These are phyloP conservation scores for Peronospora farinosa DNA, from an alignment of 352 stramenopile species.

Conservation along the genomic window DNA sequence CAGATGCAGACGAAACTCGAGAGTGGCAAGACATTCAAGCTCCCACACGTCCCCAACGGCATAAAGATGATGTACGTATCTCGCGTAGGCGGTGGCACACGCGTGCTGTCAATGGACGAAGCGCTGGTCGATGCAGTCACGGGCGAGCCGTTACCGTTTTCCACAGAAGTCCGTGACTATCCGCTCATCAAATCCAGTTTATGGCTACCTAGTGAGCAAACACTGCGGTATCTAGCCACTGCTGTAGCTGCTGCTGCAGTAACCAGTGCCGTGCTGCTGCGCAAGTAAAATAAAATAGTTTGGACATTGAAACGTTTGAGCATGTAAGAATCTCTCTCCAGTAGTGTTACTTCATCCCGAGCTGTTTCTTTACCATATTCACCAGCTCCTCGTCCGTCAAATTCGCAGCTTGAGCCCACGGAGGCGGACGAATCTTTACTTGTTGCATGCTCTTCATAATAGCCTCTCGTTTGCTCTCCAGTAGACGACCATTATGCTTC, in stretches of 20 bases:
- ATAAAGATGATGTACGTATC: constrained; percentile 73
- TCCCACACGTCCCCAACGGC: constrained; percentile 19
- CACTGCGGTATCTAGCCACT: constrained; percentile 10
- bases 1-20: constrained; percentile 14
- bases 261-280: too few relatives aligned
- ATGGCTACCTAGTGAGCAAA: constrained; percentile 3
- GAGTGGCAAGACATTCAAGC: constrained; percentile 14
- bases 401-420: constrained; percentile 34
- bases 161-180: constrained; percentile 5
- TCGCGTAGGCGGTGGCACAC: constrained; percentile 45
- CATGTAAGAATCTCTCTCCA: too few relatives aligned
- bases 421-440: constrained; percentile 38
- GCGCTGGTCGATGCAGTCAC: constrained; percentile 46
- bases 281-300: constrained; percentile 15
- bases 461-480: constrained; percentile 25
- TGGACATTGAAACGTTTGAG: constrained; percentile 10
- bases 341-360: constrained; percentile 14
- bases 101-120: constrained; percentile 31
- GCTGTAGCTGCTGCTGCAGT: constrained; percentile 14
- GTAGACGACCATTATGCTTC: constrained; percentile 12
- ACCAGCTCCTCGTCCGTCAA: constrained; percentile 56
- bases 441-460: constrained; percentile 60
- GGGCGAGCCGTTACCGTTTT: constrained; percentile 25
- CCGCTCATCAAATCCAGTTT: constrained; percentile 7
- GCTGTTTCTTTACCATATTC: constrained; percentile 39